These are phyloP conservation scores for Wickerhamiella azyma DNA, from an alignment of 805 yeast genomes.

Conservation along the genomic window DNA sequence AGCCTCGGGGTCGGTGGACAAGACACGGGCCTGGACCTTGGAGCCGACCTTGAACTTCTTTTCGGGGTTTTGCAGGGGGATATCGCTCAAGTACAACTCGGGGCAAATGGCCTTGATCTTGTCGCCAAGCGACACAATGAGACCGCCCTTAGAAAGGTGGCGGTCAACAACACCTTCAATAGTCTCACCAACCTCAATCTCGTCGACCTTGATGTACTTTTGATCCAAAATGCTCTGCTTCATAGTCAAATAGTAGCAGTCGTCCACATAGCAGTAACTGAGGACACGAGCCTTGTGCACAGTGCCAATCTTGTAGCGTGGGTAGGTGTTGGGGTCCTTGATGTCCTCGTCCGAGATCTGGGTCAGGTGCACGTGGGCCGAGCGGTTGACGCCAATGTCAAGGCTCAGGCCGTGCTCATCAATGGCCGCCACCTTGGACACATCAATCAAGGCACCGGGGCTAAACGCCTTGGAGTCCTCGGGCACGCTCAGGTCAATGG, in stretches of 20 bases:
- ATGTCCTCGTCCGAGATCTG: constrained; percentile 34
- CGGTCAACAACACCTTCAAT: constrained; percentile 43
- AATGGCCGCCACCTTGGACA: constrained; percentile 43
- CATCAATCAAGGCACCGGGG: constrained; percentile 51
- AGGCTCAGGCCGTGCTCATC: constrained; percentile 29
- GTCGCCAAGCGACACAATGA: constrained; percentile 50
- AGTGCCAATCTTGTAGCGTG: constrained; percentile 44
- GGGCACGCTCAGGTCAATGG: constrained; percentile 27
- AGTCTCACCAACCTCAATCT: constrained; percentile 62
- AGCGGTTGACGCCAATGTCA: constrained; percentile 36
- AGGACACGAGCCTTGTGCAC: constrained; percentile 64
- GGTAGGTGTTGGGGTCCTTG: constrained; percentile 22
- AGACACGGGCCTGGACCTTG: constrained; percentile 46
- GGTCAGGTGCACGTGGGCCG: constrained; percentile 72
- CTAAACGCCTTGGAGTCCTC: constrained; percentile 41
- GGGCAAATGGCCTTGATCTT: constrained; percentile 59
- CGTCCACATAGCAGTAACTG: constrained; percentile 55
- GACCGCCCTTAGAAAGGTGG: constrained; percentile 50
- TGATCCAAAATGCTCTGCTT: constrained; percentile 51
- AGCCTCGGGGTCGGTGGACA: constrained; percentile 23
- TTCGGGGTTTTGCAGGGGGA: constrained; percentile 76
- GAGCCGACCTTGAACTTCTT: constrained; percentile 78
- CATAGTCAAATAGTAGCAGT: constrained; percentile 50
- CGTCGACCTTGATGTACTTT: constrained; percentile 52
- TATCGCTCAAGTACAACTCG: constrained; percentile 66